These are phyloP conservation scores for Brassica juncea DNA, from an alignment of 345 rosid genomes.

Conservation along the genomic window DNA sequence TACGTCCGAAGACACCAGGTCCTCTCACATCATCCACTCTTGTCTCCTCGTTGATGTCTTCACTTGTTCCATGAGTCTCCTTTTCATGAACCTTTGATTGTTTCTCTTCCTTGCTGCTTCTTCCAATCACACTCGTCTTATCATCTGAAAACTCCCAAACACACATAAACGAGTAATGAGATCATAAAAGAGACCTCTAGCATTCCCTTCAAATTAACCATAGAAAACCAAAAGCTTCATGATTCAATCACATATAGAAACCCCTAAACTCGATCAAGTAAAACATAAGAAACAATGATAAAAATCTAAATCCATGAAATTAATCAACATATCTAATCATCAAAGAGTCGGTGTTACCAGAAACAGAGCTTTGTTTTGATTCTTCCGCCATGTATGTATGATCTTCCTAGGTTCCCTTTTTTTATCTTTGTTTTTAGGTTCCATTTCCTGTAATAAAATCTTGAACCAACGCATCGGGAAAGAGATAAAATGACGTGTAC, in stretches of 20 bases:
- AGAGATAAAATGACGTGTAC: neutral
- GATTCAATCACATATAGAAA: neutral
- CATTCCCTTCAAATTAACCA: neutral
- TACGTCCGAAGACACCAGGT: neutral
- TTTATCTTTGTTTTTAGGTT: neutral
- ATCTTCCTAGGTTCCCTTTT: neutral
- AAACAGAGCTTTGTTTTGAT: neutral
- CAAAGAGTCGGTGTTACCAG: neutral
- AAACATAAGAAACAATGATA: neutral
- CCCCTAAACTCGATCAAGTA: neutral
- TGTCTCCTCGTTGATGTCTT: neutral
- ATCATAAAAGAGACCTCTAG: neutral
- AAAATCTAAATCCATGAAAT: neutral
- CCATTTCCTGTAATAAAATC: neutral
- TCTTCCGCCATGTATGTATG: neutral
- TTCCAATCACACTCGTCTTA: neutral
- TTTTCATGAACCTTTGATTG: neutral
- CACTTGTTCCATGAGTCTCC: neutral
- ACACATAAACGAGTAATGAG: neutral
- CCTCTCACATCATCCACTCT: neutral
- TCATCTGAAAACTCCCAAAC: neutral
- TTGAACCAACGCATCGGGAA: neutral
- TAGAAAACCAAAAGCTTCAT: neutral
- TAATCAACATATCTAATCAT: neutral
- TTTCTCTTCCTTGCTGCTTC: neutral